These are phyloP conservation scores for Echites panduratus DNA, from an alignment of 257 asterid genomes.

Conservation along the genomic window DNA sequence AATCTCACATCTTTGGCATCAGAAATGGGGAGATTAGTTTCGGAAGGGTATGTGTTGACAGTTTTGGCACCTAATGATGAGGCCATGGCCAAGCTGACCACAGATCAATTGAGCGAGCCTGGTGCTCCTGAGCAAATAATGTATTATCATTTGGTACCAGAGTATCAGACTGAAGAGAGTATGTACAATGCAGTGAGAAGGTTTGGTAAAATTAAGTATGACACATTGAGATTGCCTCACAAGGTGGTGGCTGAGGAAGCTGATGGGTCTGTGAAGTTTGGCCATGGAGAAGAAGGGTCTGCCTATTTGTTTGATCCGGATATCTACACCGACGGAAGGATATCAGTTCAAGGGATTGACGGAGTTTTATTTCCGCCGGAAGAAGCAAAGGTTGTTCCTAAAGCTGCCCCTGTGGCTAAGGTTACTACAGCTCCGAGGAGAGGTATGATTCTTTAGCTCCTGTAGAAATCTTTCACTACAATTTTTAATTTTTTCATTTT, in stretches of 20 bases:
- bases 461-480: background rate
- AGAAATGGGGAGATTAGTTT: conserved; percentile 84
- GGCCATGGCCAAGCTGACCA: conserved; percentile 86
- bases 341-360: conserved; percentile 92
- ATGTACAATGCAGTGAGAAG: conserved; percentile 90
- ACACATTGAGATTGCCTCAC: conserved; percentile 77
- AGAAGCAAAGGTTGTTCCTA: conserved; percentile 38
- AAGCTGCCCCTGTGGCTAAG: conserved; percentile 46
- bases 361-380: conserved; percentile 70
- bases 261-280: conserved; percentile 85
- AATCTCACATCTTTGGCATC: conserved; percentile 82
- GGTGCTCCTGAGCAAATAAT: conserved; percentile 95
- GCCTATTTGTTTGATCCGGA: conserved; percentile 89
- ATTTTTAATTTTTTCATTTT: background rate
- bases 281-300: conserved; percentile 59
- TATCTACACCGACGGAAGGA: conserved; percentile 88
- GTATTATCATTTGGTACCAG: conserved; percentile 81
- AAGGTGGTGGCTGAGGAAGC: conserved; percentile 88
- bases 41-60: conserved; percentile 81
- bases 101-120: conserved; percentile 82
- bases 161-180: conserved; percentile 93
- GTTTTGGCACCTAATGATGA: conserved; percentile 91
- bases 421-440: conserved; percentile 49
- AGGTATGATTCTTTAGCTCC: conserved; percentile 34
- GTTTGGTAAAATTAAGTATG: conserved; percentile 78